Base-by-base conservation (phyloP, 768 basidiomycete species). In the Gymnopilus junonius region DNA sequence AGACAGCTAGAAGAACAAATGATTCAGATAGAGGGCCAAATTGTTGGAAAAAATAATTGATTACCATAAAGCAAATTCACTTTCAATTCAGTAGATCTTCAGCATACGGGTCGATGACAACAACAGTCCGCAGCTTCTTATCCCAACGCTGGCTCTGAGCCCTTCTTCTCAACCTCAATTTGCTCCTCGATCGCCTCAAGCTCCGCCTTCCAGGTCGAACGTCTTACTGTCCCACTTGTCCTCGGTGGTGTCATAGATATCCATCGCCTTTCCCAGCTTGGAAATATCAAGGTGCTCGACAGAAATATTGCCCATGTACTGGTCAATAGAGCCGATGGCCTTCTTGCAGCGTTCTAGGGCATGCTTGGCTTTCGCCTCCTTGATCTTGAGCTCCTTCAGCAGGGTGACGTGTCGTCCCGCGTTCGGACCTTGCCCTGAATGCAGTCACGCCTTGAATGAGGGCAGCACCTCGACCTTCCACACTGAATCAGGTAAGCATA, bases 371-470 rank as follows among this genome's bases (percentile, higher is more conserved):
- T 57, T 20, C 15, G 17, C 17, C 35, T 54, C 50, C 29, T 60
- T 51, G 2, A 51, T n/a, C 4, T 35, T 27, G 32, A 66, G 55
- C 14, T 50, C 55, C 7, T 63, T 58, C 35, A 63, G 32, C 14
- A 51, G 17, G 25, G 63, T 6, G 77, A 77, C 0, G 74, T 69
- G 11, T 43, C 65, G 1, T 61, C 61, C 3, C 54, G 10, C 4
- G 12, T 21, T 23, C 62, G 57, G 14, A 34, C 48, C 12, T 69
- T 59, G 34, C 55, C 55, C 23, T 34, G 8, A 71, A 76, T 14
- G 77, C 63, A 10, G 76, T 73, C 3, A 82, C 80, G 54, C 81
- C 80, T 46, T 82, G 80, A 46, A 82, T 82, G 0, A 78, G 79
- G 4, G 77, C 81, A 25, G 71, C 62, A 14, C 81, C 80, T 34